phyloP scores from a whole-genome alignment of 2,329 filamentous ascomycete species.

The Ceratocystis variospora region DNA sequence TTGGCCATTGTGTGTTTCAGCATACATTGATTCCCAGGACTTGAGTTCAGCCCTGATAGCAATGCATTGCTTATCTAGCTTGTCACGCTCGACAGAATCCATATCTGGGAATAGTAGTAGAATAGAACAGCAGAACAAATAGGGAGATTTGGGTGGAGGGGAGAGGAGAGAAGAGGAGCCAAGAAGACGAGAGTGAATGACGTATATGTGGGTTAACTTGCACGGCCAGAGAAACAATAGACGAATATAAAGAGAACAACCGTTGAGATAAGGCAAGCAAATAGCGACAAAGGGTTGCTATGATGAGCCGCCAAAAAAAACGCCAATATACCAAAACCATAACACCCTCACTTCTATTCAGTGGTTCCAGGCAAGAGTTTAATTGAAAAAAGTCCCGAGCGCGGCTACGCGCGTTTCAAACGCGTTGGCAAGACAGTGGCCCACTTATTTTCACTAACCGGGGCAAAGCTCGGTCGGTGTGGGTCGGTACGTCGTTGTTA shows the following conservation, averaged over 20 bases:
- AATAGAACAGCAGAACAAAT: not conserved
- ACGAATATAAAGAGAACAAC: no score
- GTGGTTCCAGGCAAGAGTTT: not conserved
- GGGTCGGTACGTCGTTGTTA: not conserved
- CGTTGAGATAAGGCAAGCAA: no score
- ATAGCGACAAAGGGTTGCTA: no score
- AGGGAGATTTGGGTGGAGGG: not conserved
- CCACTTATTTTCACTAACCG: not conserved
- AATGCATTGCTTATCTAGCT: slow-evolving; percentile 38
- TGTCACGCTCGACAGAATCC: slow-evolving; percentile 33
- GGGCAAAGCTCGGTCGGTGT: not conserved
- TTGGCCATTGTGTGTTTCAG: slow-evolving; percentile 44
- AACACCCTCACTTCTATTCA: not conserved
- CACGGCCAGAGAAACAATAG: no score
- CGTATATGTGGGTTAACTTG: no score
- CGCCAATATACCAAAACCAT: not conserved
- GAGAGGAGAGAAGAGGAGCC: not conserved
- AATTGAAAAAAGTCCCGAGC: not conserved
- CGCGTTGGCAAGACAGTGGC: not conserved
- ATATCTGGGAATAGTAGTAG: slow-evolving; percentile 26
- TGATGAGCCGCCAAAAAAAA: no score
- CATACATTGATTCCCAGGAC: slow-evolving; percentile 58
- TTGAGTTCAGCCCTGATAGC: slow-evolving; percentile 57
- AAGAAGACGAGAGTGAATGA: no score
- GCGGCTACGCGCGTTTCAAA: not conserved